A percentile compares a stretch with the other conserved stretches of the same genome.
Conservation (phyloP, 768 basidiomycete species). For the Agaricus subrufescens region DNA sequence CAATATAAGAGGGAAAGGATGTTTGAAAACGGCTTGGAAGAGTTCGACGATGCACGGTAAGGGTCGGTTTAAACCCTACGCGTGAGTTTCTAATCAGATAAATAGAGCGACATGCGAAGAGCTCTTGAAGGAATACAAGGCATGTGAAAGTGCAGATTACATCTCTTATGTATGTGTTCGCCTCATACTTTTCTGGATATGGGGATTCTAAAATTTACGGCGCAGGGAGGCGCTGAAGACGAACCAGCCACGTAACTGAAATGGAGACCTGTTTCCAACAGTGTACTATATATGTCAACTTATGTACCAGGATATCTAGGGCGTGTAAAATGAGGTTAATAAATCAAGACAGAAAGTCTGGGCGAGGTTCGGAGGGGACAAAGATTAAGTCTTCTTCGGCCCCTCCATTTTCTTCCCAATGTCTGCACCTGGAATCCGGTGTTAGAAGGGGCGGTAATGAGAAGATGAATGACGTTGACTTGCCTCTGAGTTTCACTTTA, state of each 20-base stretch:
- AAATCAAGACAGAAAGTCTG: not conserved
- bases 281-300: not conserved
- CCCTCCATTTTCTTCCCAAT: conserved; percentile 87
- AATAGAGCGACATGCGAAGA: conserved; percentile 80
- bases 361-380: conserved; percentile 1
- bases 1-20: conserved; percentile 97
- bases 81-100: not conserved
- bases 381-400: conserved; percentile 49
- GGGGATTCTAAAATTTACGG: not conserved
- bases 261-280: not conserved
- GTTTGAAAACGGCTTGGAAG: conserved; percentile 89
- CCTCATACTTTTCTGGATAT: not conserved
- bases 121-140: conserved; percentile 89
- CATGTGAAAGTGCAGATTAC: conserved; percentile 94
- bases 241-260: conserved; percentile 5
- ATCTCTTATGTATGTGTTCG: conserved; percentile 68
- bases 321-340: not conserved
- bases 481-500: conserved; percentile 87
- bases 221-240: conserved; percentile 12
- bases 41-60: conserved; percentile 98
- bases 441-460: conserved; percentile 8
- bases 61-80: conserved; percentile 11
- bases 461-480: conserved; percentile 17
- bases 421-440: conserved; percentile 47
- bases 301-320: conserved; percentile 1